Evolutionary conservation across 306 rosid genomes (phyloP), one percentile per base, ranked within the genome.

Genomic region (Pyrus communis): DNA sequence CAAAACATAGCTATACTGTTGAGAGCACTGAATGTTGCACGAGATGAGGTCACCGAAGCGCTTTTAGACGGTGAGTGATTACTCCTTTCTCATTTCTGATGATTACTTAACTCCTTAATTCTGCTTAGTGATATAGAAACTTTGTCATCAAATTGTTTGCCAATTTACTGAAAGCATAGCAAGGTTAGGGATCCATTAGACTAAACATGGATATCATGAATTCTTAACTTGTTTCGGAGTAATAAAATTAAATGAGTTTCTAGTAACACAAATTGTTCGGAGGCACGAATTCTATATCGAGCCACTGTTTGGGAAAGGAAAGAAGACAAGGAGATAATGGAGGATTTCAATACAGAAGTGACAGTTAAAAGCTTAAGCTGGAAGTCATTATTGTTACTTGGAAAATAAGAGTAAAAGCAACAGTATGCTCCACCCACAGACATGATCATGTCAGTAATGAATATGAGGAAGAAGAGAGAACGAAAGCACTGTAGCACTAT

Each of bases 31-130:
- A 95, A 95, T 82, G 99, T 95, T 25, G 93, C 97, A 15, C 78
- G 93, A 69, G 99, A 95, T 77, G 99, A 95, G 82, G 99, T 95
- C 64, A 84, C 90, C 3, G 99, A 95, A 76, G 93, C 99, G 75
- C 99, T 95, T 85, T 84, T 75, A 60, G 97, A 95, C 79, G 99
- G 99, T 92, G 77, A 21, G 91, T 76, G 17, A 51, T 81, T 60
- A 55, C 73, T 76, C 73, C 33, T 57, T 81, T 67, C 33, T 67
- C 23, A 23, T 68, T 74, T 78, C 14, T 10, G 55, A 31, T 75
- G 40, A 60, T 23, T 54, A 40, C 22, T 84, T 73, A 42, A 70
- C 58, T 79, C 80, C 31, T 65, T 11, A n/a, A 67, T 40, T 67
- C 75, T 54, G 23, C 40, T 49, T 78, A 40, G 9, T 19, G 64